These are phyloP conservation scores for Apophysomyces ossiformis DNA, from an alignment of 371 early-diverging fungal species.

Conservation along the genomic window DNA sequence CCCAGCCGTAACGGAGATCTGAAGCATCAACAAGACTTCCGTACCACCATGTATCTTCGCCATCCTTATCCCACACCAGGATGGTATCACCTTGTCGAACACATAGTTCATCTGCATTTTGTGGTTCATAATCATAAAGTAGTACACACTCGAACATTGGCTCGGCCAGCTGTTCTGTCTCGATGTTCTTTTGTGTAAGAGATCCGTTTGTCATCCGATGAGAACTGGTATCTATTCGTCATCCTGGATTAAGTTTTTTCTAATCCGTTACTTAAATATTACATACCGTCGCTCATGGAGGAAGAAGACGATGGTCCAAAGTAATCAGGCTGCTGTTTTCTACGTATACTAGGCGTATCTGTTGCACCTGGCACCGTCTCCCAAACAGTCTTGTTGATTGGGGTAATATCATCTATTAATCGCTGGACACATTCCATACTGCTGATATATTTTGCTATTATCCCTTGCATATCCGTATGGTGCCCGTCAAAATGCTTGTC, in stretches of 20 bases:
- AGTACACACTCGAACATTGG: constrained; percentile 18
- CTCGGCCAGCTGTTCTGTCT: not conserved
- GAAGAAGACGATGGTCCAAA: not conserved
- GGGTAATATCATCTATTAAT: constrained; percentile 19
- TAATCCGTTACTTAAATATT: not conserved
- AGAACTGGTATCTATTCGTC: too few relatives aligned
- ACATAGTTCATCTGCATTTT: constrained; percentile 14
- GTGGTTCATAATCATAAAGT: constrained; percentile 17
- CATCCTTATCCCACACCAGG: constrained; percentile 19
- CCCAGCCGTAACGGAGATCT: constrained; percentile 9
- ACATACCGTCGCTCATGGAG: not conserved
- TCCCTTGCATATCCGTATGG: constrained; percentile 5
- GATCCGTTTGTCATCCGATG: too few relatives aligned
- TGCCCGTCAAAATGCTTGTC: constrained; percentile 21
- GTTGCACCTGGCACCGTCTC: constrained; percentile 13
- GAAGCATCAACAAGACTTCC: constrained; percentile 6
- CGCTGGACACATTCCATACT: constrained; percentile 19
- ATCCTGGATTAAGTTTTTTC: not conserved
- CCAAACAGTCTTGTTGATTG: constrained; percentile 20
- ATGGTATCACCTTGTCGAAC: constrained; percentile 21
- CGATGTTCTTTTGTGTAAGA: not conserved
- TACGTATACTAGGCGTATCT: not conserved
- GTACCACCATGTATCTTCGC: constrained; percentile 24
- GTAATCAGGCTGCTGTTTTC: not conserved
- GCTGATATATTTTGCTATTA: constrained; percentile 15